Evolutionary conservation across 768 basidiomycete species (phyloP).

Genomic region (Nidularia sp.): DNA sequence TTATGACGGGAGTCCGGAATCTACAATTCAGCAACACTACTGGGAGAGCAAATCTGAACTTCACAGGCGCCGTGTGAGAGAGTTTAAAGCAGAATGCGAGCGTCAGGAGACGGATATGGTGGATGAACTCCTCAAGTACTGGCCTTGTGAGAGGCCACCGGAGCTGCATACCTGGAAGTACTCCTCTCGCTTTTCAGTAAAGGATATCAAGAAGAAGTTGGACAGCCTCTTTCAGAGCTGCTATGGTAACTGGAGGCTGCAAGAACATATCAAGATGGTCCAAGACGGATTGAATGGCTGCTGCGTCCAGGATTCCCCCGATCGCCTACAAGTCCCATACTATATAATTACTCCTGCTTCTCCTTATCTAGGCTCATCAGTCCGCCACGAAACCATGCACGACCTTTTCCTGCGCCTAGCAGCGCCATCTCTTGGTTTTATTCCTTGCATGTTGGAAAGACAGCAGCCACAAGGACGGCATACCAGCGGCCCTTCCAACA

Average conservation of each 20-base stretch:
- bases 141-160: conserved; percentile 5
- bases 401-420: not conserved
- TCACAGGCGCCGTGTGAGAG: not conserved
- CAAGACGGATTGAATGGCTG: not conserved
- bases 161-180: not conserved
- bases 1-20: conserved; percentile 3
- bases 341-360: not conserved
- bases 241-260: not conserved
- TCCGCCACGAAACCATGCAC: not conserved
- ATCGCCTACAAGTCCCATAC: not conserved
- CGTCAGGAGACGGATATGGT: not conserved
- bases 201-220: conserved; percentile 1
- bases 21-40: not conserved
- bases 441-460: not conserved
- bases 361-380: not conserved
- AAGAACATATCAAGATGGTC: not conserved
- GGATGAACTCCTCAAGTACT: conserved; percentile 9
- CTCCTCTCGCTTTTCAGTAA: conserved; percentile 5
- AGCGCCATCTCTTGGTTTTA: not conserved
- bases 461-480: not conserved
- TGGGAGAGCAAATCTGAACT: not conserved
- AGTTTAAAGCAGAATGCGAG: not conserved
- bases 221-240: not conserved
- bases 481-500: not conserved
- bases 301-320: not conserved